phyloP scores from a whole-genome alignment of 768 basidiomycete species.

The Calvatia gigantea region DNA sequence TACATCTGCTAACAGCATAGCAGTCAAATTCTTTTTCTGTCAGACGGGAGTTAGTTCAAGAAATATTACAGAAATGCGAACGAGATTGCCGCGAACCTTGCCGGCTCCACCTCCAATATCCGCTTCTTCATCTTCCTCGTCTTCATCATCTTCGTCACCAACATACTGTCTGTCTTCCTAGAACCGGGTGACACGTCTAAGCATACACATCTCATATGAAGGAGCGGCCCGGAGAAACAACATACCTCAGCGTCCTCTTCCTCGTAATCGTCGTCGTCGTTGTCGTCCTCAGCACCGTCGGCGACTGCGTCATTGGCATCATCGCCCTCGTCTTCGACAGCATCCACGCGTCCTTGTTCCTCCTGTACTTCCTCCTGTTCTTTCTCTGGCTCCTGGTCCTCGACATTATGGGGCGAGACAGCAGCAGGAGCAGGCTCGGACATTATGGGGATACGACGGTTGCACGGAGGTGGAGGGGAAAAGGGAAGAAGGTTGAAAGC shows the following conservation, averaged over 20 bases:
- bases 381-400: neutral
- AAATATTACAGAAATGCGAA: neutral
- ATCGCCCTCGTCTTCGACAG: neutral
- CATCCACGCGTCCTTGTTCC: neutral
- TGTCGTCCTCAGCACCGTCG: neutral
- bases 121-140: neutral
- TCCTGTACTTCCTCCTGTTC: no score
- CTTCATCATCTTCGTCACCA: conserved; percentile 4
- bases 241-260: conserved; percentile 8
- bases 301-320: neutral
- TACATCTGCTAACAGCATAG: conserved; percentile 1
- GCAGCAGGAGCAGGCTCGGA: conserved; percentile 2
- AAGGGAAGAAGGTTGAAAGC: neutral
- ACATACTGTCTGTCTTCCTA: conserved; percentile 2
- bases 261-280: conserved; percentile 6
- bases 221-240: no score
- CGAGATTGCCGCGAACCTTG: neutral
- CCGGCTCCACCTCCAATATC: neutral
- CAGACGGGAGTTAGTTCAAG: neutral
- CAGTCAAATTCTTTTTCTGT: conserved; percentile 6
- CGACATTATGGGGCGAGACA: conserved; percentile 1
- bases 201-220: neutral
- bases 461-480: neutral
- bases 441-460: neutral
- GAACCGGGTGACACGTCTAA: neutral